Evolutionary conservation across 306 rosid genomes (phyloP).

Genomic region (Lathyrus oleraceus): DNA sequence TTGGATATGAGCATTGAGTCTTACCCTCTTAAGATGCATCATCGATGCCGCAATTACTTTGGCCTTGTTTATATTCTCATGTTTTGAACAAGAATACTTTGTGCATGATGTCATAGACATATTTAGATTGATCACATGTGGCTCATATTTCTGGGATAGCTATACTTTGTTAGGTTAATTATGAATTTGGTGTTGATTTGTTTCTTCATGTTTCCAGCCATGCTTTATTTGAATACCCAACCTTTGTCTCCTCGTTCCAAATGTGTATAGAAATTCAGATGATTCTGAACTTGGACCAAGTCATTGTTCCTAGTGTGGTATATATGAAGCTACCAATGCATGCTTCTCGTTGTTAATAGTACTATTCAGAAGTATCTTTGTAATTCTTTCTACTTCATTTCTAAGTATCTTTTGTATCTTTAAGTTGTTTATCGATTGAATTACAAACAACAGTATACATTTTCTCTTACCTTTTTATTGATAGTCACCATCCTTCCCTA

Average conservation of each 20-base stretch:
- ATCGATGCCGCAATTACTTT: neutral
- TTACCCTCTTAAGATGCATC: neutral
- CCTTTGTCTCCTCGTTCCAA: neutral
- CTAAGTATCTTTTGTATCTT: neutral
- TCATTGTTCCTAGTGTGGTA: conserved; percentile 4
- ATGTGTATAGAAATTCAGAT: conserved; percentile 22
- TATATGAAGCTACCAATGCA: neutral
- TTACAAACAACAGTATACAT: neutral
- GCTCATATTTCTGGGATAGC: too few relatives aligned
- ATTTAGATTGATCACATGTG: too few relatives aligned
- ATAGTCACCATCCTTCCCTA: neutral
- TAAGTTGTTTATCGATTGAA: conserved; percentile 22
- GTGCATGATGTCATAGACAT: neutral
- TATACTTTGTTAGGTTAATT: conserved; percentile 24
- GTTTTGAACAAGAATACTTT: conserved; percentile 1
- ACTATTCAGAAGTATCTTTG: neutral
- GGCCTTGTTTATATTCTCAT: neutral
- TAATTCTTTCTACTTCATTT: conserved; percentile 8
- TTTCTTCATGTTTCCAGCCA: neutral
- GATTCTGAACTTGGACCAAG: conserved; percentile 10
- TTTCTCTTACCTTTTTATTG: conserved; percentile 20
- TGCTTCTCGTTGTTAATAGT: conserved; percentile 16
- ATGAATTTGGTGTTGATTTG: conserved; percentile 16
- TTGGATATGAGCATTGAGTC: conserved; percentile 22
- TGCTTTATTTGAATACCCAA: neutral